Evolutionary conservation across 805 yeast species (phyloP).

Genomic region (Scheffersomyces stipitis): DNA sequence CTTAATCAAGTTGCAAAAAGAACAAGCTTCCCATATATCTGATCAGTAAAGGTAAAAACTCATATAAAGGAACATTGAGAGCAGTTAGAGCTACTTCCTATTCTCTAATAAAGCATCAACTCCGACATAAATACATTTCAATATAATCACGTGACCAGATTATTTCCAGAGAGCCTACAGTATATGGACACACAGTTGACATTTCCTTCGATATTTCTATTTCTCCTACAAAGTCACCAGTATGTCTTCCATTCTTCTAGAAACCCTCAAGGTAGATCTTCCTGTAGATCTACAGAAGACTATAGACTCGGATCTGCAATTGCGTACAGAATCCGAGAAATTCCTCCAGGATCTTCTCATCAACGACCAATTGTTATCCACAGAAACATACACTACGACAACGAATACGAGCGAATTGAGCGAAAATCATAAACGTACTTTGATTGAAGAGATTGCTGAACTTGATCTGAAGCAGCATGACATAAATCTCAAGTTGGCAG

Average conservation of each 20-base stretch:
- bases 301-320: conserved; percentile 19
- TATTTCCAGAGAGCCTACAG: too few species aligned
- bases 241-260: conserved; percentile 37
- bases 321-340: conserved; percentile 20
- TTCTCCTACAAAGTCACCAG: too few species aligned
- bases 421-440: conserved; percentile 24
- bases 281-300: conserved; percentile 19
- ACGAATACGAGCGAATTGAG: conserved; percentile 10
- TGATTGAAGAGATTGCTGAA: conserved; percentile 74
- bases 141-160: too few species aligned
- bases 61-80: too few species aligned
- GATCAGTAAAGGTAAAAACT: too few species aligned
- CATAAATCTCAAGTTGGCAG: conserved; percentile 46
- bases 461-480: conserved; percentile 55
- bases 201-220: too few species aligned
- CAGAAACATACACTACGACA: conserved; percentile 44
- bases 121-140: too few species aligned
- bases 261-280: conserved; percentile 27
- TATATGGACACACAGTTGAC: too few species aligned
- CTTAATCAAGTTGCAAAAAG: too few species aligned
- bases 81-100: background rate
- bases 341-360: conserved; percentile 44
- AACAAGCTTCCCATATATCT: too few species aligned
- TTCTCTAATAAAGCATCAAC: too few species aligned
- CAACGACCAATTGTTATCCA: conserved; percentile 47